These are phyloP conservation scores for Sporobolomyces roseus DNA, from an alignment of 768 basidiomycete genomes.

Conservation along the genomic window DNA sequence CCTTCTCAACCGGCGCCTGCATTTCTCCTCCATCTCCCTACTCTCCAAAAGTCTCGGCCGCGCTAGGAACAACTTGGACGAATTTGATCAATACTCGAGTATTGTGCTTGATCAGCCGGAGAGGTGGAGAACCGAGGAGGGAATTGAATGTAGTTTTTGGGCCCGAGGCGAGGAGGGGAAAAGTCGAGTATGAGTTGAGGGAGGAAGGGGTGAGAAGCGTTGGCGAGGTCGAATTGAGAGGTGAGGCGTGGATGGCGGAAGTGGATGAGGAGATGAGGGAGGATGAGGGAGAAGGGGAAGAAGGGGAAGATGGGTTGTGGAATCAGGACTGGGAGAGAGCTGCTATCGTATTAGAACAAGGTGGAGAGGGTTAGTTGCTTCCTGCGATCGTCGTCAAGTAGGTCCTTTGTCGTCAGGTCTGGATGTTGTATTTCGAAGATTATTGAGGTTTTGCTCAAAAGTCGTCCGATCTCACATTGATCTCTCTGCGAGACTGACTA, in stretches of 20 bases:
- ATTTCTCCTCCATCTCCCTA: not conserved
- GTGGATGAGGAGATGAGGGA: not conserved
- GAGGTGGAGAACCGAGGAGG: not conserved
- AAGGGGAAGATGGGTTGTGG: too few relatives aligned
- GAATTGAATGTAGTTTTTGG: conserved; percentile 28
- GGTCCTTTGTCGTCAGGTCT: too few relatives aligned
- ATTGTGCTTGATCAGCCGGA: conserved; percentile 9
- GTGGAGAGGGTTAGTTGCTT: too few relatives aligned
- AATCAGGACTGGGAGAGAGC: too few relatives aligned
- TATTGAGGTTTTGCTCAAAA: too few relatives aligned
- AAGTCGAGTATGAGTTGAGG: conserved; percentile 21
- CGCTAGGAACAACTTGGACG: conserved; percentile 33
- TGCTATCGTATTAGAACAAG: too few relatives aligned
- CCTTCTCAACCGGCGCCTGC: conserved; percentile 17
- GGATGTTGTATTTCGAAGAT: too few relatives aligned
- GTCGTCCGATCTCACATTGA: too few relatives aligned
- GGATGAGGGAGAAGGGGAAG: not conserved
- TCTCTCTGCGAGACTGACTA: too few relatives aligned
- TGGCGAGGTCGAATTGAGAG: conserved; percentile 3
- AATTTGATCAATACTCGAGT: conserved; percentile 20
- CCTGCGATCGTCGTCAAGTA: too few relatives aligned
- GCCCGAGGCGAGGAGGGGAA: conserved; percentile 18
- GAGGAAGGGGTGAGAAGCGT: conserved; percentile 15
- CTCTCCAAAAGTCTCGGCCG: conserved; percentile 12
- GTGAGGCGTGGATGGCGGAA: not conserved